phyloP scores from a whole-genome alignment of 1,139 yeast genomes.

The Sugiyamaella pinicola region DNA sequence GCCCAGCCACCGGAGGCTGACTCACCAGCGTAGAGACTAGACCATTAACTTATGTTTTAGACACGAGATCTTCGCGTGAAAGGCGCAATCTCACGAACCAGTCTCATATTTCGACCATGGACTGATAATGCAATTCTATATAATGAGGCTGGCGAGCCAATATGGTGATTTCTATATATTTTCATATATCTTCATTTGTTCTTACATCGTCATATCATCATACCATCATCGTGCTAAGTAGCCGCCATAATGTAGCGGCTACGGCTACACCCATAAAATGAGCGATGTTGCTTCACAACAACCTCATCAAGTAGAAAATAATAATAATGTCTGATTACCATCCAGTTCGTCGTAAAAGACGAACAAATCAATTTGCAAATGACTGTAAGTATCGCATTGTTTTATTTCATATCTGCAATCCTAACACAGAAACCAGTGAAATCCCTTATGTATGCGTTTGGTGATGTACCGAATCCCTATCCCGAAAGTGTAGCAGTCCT shows the following conservation, averaged over 20 bases:
- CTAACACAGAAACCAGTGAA: conserved; percentile 44
- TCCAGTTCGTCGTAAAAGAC: conserved; percentile 24
- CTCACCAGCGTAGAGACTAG: not conserved
- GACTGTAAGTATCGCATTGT: conserved; percentile 37
- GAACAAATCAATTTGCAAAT: conserved; percentile 44
- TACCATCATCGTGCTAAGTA: not conserved
- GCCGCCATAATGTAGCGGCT: not conserved
- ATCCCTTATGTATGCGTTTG: conserved; percentile 78
- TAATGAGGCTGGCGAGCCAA: conserved; percentile 46
- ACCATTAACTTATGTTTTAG: conserved; percentile 14
- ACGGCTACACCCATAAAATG: not conserved
- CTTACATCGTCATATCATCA: not conserved
- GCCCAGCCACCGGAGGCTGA: too few species aligned
- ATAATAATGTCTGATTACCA: conserved; percentile 18
- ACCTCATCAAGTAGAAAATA: not conserved
- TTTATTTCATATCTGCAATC: not conserved
- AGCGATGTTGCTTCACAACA: conserved; percentile 7
- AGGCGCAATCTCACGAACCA: conserved; percentile 38
- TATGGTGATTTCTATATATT: conserved; percentile 35
- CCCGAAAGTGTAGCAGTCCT: conserved; percentile 75
- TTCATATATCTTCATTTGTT: not conserved
- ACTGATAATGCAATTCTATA: conserved; percentile 47
- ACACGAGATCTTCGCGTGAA: conserved; percentile 29
- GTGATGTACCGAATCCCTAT: conserved; percentile 79
- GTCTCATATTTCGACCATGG: conserved; percentile 39